These are phyloP conservation scores for Pyrenula massariospora DNA, from an alignment of 495 filamentous ascomycete genomes.

Conservation along the genomic window DNA sequence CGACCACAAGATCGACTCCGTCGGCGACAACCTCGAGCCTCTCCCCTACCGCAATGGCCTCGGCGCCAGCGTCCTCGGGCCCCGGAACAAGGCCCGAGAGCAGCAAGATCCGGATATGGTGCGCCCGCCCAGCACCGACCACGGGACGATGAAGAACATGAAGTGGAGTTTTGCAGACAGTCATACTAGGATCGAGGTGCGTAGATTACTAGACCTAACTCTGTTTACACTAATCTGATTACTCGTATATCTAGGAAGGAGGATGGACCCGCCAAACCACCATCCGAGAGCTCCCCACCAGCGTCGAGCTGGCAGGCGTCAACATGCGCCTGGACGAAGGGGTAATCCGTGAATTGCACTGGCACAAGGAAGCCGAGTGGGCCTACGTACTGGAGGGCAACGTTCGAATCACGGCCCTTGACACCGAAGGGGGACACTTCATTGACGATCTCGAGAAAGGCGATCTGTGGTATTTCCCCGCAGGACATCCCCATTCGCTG, in stretches of 20 bases:
- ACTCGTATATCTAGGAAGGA: slow-evolving; percentile 34
- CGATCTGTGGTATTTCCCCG: slow-evolving; percentile 68
- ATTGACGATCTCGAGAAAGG: slow-evolving; percentile 59
- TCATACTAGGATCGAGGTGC: slow-evolving; percentile 51
- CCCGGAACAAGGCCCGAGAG: slow-evolving; percentile 50
- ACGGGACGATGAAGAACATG: slow-evolving; percentile 50
- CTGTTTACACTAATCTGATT: background rate
- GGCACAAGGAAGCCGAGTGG: slow-evolving; percentile 66
- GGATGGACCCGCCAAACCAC: slow-evolving; percentile 61
- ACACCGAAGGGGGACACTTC: slow-evolving; percentile 56
- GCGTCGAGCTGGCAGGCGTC: slow-evolving; percentile 50
- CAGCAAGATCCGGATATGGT: slow-evolving; percentile 53
- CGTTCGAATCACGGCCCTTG: slow-evolving; percentile 52
- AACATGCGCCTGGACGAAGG: slow-evolving; percentile 57
- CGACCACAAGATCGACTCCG: slow-evolving; percentile 40
- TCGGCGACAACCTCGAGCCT: slow-evolving; percentile 46
- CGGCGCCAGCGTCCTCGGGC: slow-evolving; percentile 51
- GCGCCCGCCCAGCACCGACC: slow-evolving; percentile 52
- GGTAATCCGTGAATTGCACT: slow-evolving; percentile 63
- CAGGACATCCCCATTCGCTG: slow-evolving; percentile 56
- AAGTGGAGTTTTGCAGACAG: slow-evolving; percentile 59
- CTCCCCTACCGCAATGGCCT: slow-evolving; percentile 54
- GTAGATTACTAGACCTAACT: no score
- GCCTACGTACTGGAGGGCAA: slow-evolving; percentile 50
- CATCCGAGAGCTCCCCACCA: slow-evolving; percentile 44